phyloP scores from a whole-genome alignment of 371 early-diverging fungal species.

The Encephalitozoon cuniculi region DNA sequence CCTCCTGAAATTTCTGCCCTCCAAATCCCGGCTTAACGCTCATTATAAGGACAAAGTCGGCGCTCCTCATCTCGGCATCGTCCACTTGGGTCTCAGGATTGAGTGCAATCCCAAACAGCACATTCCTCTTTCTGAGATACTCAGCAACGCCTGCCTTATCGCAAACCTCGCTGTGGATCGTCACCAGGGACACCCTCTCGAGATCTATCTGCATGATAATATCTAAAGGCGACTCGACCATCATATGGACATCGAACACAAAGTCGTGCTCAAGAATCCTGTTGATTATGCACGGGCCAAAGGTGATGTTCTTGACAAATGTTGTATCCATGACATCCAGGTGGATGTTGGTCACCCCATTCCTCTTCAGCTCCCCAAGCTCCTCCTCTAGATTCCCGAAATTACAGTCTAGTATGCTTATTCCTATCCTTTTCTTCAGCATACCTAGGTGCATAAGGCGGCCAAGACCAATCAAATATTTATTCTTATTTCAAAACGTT shows the following conservation, averaged over 20 bases:
- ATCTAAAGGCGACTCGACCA: constrained; percentile 50
- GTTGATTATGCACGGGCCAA: constrained; percentile 52
- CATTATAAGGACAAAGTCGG: constrained; percentile 88
- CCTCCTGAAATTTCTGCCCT: constrained; percentile 47
- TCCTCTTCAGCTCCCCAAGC: constrained; percentile 27
- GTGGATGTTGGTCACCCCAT: constrained; percentile 44
- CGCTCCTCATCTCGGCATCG: constrained; percentile 64
- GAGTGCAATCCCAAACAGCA: constrained; percentile 83
- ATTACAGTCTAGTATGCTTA: background rate
- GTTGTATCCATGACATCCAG: constrained; percentile 57
- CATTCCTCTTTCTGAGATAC: constrained; percentile 60
- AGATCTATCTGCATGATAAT: constrained; percentile 40
- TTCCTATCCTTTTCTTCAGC: background rate
- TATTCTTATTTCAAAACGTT: background rate
- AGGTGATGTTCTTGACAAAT: constrained; percentile 52
- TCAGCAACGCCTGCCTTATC: background rate
- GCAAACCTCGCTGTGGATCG: constrained; percentile 30
- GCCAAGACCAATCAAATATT: background rate
- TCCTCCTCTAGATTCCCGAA: constrained; percentile 29
- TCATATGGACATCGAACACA: constrained; percentile 56
- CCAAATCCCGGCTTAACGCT: constrained; percentile 67
- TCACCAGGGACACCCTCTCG: constrained; percentile 23
- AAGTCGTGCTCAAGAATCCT: constrained; percentile 47
- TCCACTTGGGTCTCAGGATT: constrained; percentile 79
- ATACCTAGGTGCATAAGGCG: background rate